Evolutionary conservation across 331 rosid genomes (phyloP).

Genomic region (Acacia pycnantha): DNA sequence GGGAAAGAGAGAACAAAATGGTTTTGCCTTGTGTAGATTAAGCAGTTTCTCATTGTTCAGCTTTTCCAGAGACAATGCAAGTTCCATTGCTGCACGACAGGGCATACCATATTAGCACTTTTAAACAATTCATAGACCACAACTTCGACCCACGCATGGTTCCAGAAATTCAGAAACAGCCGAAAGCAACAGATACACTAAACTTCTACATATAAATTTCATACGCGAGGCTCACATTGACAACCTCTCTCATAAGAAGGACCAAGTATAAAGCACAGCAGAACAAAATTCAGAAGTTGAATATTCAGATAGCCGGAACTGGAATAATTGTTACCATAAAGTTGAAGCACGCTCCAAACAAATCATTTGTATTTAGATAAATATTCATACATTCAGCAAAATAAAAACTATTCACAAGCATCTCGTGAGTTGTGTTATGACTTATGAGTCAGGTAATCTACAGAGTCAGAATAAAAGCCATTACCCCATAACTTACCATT

Average conservation of each 20-base stretch:
- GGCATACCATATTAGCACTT: neutral
- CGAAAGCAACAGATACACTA: neutral
- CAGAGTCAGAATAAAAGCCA: neutral
- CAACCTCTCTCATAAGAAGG: neutral
- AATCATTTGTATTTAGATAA: neutral
- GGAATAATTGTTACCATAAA: neutral
- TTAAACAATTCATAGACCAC: neutral
- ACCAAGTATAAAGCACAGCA: neutral
- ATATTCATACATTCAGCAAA: neutral
- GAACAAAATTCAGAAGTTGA: neutral
- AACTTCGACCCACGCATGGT: neutral
- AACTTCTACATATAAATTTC: neutral
- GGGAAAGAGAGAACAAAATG: neutral
- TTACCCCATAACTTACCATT: constrained; percentile 21
- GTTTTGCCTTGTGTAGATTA: neutral
- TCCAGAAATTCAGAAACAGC: neutral
- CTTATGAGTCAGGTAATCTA: neutral
- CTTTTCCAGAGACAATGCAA: neutral
- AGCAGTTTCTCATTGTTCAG: neutral
- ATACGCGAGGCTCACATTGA: neutral
- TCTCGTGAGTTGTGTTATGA: neutral
- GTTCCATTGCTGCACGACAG: neutral
- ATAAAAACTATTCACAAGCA: neutral
- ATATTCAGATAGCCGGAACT: neutral
- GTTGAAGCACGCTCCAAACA: neutral